Evolutionary conservation across 2,329 filamentous ascomycete species (phyloP), one percentile per base, ranked within the genome.

Genomic region (Amesomyces nigricolor): DNA sequence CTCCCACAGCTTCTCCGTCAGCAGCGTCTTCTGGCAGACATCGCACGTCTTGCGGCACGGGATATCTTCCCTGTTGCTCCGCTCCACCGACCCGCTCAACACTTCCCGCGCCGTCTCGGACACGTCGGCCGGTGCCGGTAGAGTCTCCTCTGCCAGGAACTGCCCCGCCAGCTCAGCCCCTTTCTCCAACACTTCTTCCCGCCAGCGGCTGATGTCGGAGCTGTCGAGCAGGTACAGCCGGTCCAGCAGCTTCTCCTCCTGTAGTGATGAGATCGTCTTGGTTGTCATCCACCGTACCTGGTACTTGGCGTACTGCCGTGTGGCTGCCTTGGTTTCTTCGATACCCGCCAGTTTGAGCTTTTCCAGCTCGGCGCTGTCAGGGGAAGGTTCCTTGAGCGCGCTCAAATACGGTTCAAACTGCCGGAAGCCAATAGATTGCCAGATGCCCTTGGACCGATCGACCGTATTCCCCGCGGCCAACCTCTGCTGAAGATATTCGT

Each of bases 391-490:
- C 63, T 55, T 69, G 58, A 61, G 71, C 63, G 80, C 78, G 2
- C 72, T 64, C 22, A 91, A 73, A 65, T 91, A 96, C 0, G 82
- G 78, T 55, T 88, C 80, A 66, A 97, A 87, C 67, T 99, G 90
- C 68, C 95, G 96, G 72, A 91, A 96, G 1, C 94, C 94, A 59
- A 99, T 99, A 1, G 91, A 94, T 51, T 95, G 88, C 91, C 92
- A 99, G 43, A 99, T 95, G 0, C 94, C 95, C 51, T 85, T 83
- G 1, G 82, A 88, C 61, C 83, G 78, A 66, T 97, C 90, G 2
- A 94, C 71, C 0, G 70, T 61, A 1, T 75, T 70, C 0, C 83
- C 86, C 1, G 73, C 65, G 0, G 72, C 67, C 0, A 68, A 60
- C 16, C 66, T 67, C 2, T 64, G 52, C 16, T 62, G 69, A 4